Evolutionary conservation across 2,329 filamentous ascomycete genomes (phyloP), one percentile per base, ranked within the genome.

Genomic region (Endothia cerciana): DNA sequence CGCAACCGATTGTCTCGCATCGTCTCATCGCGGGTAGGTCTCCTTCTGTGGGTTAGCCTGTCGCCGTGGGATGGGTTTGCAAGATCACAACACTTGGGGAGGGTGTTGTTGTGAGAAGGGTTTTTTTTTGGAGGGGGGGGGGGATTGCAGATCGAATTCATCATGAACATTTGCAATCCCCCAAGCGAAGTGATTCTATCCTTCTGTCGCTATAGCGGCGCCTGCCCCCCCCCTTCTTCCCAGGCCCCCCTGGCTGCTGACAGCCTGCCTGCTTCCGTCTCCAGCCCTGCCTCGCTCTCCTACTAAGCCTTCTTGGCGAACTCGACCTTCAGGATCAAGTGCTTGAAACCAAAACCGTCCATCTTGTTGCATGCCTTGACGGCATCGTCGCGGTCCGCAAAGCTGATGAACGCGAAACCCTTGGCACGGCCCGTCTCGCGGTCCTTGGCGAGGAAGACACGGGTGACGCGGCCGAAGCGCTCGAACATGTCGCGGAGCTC

Each of bases 341-440:
- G 92, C 79, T 91, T 91, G 83, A 93, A 94, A 81, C 92, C 92
- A 73, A 86, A 97, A 75, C 95, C 95, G 81, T 99, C 95, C 92
- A 99, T 94, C 87, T 97, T 97, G 82, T 91, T 90, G 82, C 92
- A 97, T 49, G 95, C 95, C 83, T 91, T 92, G 73, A 92, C 91
- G 72, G 95, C 95, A 79, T 99, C 95, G 72, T 85, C 80, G 72
- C 95, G 86, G 79, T 99, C 95, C 68, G 91, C 92, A 77, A 95
- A 99, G 80, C 92, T 97, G 85, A 99, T 97, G 79, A 99, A 99
- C 33, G 96, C 96, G 78, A 99, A 99, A 69, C 95, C 95, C 88
- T 99, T 99, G 73, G 95, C 95, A 78, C 94, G 84, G 68, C 93
- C 92, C 49, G 95, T 99, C 74, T 99, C 95, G 77, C 95, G 86